Percentiles rank a stretch among this genome's conserved stretches.
Evolutionary conservation across 2,329 filamentous ascomycete genomes (phyloP).

Genomic region (Orbilia quercus): DNA sequence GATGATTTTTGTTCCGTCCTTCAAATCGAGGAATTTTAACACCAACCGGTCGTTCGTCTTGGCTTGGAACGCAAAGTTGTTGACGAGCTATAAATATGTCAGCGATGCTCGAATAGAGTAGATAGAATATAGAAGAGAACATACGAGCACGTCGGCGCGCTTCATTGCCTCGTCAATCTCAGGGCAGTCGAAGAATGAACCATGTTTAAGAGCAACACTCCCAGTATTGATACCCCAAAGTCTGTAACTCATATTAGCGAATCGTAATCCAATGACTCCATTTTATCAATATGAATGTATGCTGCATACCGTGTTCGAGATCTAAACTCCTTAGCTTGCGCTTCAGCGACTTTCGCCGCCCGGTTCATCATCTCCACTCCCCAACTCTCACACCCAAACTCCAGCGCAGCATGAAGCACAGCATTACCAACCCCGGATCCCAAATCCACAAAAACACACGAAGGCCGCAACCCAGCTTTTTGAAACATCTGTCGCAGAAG

Average conservation of each 20-base stretch:
- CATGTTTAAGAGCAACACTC: slow-evolving; percentile 79
- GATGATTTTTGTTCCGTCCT: slow-evolving; percentile 87
- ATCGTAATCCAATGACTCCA: no score
- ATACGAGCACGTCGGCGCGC: slow-evolving; percentile 83
- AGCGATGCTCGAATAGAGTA: background rate
- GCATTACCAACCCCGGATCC: slow-evolving; percentile 97
- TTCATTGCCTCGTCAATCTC: slow-evolving; percentile 78
- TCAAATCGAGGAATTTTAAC: slow-evolving; percentile 91
- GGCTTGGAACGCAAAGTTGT: slow-evolving; percentile 95
- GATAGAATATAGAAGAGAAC: background rate
- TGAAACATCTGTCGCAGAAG: slow-evolving; percentile 86
- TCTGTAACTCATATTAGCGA: slow-evolving; percentile 62
- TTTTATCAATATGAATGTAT: no score
- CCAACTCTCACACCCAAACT: slow-evolving; percentile 93
- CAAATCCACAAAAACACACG: slow-evolving; percentile 90
- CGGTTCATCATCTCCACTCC: slow-evolving; percentile 97
- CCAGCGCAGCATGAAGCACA: slow-evolving; percentile 89
- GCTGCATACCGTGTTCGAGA: slow-evolving; percentile 74
- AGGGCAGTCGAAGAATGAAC: slow-evolving; percentile 81
- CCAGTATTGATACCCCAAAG: slow-evolving; percentile 90
- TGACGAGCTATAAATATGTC: slow-evolving; percentile 73
- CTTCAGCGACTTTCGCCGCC: slow-evolving; percentile 81
- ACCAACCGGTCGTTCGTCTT: slow-evolving; percentile 85
- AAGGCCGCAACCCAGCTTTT: slow-evolving; percentile 78
- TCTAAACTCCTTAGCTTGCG: slow-evolving; percentile 83